Conservation (phyloP, 164 flowering plant species). For the Kalanchoe fedtschenkoi region DNA sequence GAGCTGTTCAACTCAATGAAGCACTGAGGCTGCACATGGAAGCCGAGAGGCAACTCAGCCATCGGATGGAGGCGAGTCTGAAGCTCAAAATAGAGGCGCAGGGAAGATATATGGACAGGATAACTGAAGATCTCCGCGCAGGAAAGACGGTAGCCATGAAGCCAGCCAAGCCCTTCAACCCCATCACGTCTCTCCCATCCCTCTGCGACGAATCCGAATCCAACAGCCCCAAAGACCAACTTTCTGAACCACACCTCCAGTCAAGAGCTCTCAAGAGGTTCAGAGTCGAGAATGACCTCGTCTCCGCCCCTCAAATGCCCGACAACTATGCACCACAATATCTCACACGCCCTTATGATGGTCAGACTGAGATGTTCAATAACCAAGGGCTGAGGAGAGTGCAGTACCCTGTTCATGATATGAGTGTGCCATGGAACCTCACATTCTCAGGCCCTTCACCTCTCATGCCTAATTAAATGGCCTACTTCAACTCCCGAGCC, state of each 20-base stretch:
- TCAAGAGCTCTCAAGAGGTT: constrained; percentile 17
- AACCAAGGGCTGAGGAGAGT: constrained; percentile 4
- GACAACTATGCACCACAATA: neutral
- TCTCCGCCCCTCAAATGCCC: neutral
- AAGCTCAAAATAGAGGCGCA: constrained; percentile 56
- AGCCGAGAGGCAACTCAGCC: constrained; percentile 25
- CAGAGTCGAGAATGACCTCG: constrained; percentile 2
- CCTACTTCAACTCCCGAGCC: no score
- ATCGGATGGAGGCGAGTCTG: constrained; percentile 46
- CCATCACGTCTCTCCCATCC: constrained; percentile 26
- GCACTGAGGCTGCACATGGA: constrained; percentile 40
- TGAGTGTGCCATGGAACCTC: constrained; percentile 8
- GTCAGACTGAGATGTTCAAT: neutral
- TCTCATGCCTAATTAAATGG: constrained; percentile 12
- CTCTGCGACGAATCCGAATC: constrained; percentile 48
- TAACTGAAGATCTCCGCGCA: constrained; percentile 20
- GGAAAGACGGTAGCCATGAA: neutral
- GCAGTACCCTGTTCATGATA: constrained; percentile 7
- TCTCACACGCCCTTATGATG: neutral
- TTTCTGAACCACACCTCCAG: constrained; percentile 10
- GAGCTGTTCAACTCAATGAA: constrained; percentile 57
- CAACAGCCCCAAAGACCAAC: constrained; percentile 18
- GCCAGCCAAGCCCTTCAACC: constrained; percentile 18
- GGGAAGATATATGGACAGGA: constrained; percentile 40
- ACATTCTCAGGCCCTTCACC: constrained; percentile 13